Evolutionary conservation across 2,329 filamentous ascomycete species (phyloP), one percentile per base, ranked within the genome.

Genomic region (Penicillium sp.): DNA sequence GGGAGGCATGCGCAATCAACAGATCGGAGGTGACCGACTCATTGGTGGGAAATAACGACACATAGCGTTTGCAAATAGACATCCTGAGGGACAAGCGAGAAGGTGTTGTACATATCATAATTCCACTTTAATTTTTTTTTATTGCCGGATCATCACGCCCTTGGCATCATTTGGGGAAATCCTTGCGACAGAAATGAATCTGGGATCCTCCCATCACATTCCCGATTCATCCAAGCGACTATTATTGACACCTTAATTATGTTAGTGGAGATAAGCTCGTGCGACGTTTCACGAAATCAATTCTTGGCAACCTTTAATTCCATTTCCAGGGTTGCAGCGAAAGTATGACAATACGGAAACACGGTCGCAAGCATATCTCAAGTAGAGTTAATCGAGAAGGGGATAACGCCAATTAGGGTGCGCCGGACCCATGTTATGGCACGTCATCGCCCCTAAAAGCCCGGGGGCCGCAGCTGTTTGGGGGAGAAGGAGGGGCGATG

Each of bases 261-360:
- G 61, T 61, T 66, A 64, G 65, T 68, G 67, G 66, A 67, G 67
- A 68, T 69, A 67, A 69, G 65, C 67, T 68, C 66, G 66, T 68
- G 66, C 61, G 63, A 68, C 64, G 66, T 70, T 68, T 66, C 68
- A 70, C 66, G 56, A 51, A 60, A 54, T 44, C 41, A 54, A 46
- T 44, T 52, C 61, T 67, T 66, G 63, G 61, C 62, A 64, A 67
- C 51, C 60, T 65, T 64, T 66, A 61, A 59, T 64, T 60, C 46
- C 24, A 55, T 53, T 63, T 59, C 47, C 61, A 66, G 55, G 60
- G 64, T 67, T 66, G 51, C 64, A 66, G 63, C 39, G 55, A 27
- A 55, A 47, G 51, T 46, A 52, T 63, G 51, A 64, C 60, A 60
- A 61, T 60, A 61, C 55, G 44, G 18, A 34, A 54, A 55, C 42